Evolutionary conservation across 768 basidiomycete genomes (phyloP).

Genomic region (Agrocybe praecox): DNA sequence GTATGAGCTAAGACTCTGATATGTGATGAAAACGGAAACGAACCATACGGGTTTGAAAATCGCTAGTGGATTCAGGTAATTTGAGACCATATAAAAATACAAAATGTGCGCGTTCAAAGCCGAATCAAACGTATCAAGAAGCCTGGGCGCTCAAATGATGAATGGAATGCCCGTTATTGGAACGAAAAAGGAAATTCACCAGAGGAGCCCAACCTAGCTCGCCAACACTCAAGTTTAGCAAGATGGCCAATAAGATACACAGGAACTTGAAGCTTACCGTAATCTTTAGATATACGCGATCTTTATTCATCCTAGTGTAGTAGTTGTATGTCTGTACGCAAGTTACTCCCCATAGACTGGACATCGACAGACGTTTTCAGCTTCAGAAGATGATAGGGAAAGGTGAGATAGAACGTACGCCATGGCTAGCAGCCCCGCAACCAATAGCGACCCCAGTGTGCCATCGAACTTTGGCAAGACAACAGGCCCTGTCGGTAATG

Average conservation of each 20-base stretch:
- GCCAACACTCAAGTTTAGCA: neutral
- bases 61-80: conserved; percentile 51
- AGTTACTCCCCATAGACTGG: conserved; percentile 62
- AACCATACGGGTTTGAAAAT: conserved; percentile 51
- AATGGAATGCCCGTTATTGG: neutral
- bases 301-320: conserved; percentile 35
- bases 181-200: conserved; percentile 13
- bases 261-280: conserved; percentile 32
- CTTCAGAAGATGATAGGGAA: neutral
- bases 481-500: neutral
- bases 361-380: neutral
- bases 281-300: conserved; percentile 30
- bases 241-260: neutral
- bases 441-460: conserved; percentile 55
- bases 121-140: conserved; percentile 59
- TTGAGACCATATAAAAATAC: conserved; percentile 59
- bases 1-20: neutral
- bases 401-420: conserved; percentile 39
- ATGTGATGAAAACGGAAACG: conserved; percentile 12
- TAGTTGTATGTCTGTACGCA: conserved; percentile 57
- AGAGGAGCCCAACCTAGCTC: conserved; percentile 33
- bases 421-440: conserved; percentile 55
- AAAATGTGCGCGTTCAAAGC: conserved; percentile 54
- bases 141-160: conserved; percentile 28
- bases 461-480: conserved; percentile 37